These are phyloP conservation scores for Fomitopsis schrenkii DNA, from an alignment of 1,284 basidiomycete genomes.

Conservation along the genomic window DNA sequence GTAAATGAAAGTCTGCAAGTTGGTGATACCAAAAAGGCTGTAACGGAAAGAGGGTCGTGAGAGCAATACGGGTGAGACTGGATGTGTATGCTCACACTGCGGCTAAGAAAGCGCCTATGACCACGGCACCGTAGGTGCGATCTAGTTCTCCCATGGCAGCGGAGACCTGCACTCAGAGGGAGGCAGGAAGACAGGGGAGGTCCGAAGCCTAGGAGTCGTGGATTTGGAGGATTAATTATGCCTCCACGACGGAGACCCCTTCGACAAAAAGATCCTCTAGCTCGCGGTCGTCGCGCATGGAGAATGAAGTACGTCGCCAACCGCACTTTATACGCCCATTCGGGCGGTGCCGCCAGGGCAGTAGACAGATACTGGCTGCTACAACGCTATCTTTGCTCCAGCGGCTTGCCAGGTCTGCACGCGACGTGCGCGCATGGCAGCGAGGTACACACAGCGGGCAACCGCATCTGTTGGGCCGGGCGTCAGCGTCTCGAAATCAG, in stretches of 20 bases:
- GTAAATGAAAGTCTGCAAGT: slow-evolving; percentile 38
- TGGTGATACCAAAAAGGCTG: slow-evolving; percentile 38
- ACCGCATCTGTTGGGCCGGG: too few relatives aligned
- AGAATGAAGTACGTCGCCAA: not conserved
- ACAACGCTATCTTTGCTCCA: too few relatives aligned
- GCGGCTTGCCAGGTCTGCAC: too few relatives aligned
- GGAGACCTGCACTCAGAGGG: not conserved
- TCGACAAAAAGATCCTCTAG: not conserved
- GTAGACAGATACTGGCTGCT: too few relatives aligned
- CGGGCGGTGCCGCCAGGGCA: too few relatives aligned
- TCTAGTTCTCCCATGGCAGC: slow-evolving; percentile 14
- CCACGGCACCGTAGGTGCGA: slow-evolving; percentile 20
- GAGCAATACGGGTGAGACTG: not conserved
- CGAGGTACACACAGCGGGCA: too few relatives aligned
- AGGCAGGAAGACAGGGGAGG: not conserved
- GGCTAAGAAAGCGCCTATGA: slow-evolving; percentile 20
- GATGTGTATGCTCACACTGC: slow-evolving; percentile 13
- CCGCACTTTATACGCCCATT: too few relatives aligned
- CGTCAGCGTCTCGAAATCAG: too few relatives aligned
- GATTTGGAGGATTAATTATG: not conserved
- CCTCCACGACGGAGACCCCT: not conserved
- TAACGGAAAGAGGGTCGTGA: not conserved
- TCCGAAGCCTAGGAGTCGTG: too few relatives aligned
- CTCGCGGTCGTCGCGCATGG: not conserved
- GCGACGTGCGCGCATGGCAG: too few relatives aligned